Evolutionary conservation across 352 stramenopile species (phyloP).

Genomic region (Pythium phragmitis): DNA sequence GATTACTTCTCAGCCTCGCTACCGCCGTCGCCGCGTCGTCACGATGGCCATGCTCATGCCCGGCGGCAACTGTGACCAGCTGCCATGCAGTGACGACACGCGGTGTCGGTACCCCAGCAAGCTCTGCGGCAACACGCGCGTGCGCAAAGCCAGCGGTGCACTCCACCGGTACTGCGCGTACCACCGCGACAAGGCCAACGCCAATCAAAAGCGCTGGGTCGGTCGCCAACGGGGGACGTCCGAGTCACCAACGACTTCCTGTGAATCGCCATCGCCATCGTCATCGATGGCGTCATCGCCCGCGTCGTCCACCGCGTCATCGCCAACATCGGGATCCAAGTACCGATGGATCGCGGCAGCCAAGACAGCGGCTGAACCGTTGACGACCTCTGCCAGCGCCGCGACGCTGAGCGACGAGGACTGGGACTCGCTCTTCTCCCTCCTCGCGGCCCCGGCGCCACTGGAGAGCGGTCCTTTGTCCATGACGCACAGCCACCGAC

Average conservation of each 20-base stretch:
- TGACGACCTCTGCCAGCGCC: neutral
- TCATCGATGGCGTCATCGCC: neutral
- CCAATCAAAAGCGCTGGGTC: conserved; percentile 33
- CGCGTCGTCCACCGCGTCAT: neutral
- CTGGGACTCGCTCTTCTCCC: conserved; percentile 1
- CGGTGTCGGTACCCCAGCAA: conserved; percentile 25
- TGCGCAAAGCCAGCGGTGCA: conserved; percentile 29
- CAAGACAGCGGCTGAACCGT: neutral
- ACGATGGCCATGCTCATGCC: neutral
- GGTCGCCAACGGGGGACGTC: conserved; percentile 18
- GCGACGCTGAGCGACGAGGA: conserved; percentile 4
- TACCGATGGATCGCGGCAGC: conserved; percentile 19
- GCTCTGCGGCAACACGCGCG: conserved; percentile 25
- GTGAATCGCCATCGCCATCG: neutral
- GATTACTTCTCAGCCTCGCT: neutral
- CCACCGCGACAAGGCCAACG: conserved; percentile 32
- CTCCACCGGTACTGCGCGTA: conserved; percentile 29
- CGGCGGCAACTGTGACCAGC: neutral
- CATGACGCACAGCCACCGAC: neutral
- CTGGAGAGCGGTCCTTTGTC: neutral
- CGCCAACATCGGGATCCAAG: neutral
- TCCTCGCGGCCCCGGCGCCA: neutral
- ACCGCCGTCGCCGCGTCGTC: neutral
- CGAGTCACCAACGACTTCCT: neutral
- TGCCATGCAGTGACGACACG: neutral